A percentile compares a stretch with the other conserved stretches of the same genome.
Evolutionary conservation across 257 asterid species (phyloP).

Genomic region (Solanum medicagineum): DNA sequence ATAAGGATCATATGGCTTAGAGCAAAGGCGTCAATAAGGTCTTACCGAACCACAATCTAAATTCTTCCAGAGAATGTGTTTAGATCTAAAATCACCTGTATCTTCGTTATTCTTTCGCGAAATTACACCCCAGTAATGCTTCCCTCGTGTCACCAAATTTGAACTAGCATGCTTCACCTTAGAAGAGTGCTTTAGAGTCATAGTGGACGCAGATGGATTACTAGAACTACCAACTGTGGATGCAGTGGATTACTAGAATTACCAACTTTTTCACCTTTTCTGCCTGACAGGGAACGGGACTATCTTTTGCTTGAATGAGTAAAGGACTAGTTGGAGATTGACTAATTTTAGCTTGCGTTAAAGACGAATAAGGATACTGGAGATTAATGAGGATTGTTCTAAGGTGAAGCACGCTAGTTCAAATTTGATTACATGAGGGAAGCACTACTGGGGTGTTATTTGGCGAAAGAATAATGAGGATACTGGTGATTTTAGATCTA

Average conservation of each 20-base stretch:
- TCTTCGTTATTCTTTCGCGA: conserved; percentile 46
- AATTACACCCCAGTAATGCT: conserved; percentile 51
- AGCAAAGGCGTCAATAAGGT: conserved; percentile 53
- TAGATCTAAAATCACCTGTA: conserved; percentile 44
- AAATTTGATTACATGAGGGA: conserved; percentile 20
- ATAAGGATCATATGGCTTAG: conserved; percentile 38
- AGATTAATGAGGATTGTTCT: not conserved
- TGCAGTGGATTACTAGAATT: conserved; percentile 19
- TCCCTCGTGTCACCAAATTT: conserved; percentile 20
- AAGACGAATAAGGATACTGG: not conserved
- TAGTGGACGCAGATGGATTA: conserved; percentile 25
- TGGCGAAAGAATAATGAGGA: conserved; percentile 48
- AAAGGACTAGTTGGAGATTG: conserved; percentile 46
- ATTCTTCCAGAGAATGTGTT: conserved; percentile 44
- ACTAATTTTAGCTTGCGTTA: conserved; percentile 18
- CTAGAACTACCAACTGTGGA: conserved; percentile 12
- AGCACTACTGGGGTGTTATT: conserved; percentile 50
- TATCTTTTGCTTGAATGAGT: conserved; percentile 32
- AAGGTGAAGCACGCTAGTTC: conserved; percentile 23
- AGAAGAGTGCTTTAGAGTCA: conserved; percentile 12
- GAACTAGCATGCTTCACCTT: conserved; percentile 23
- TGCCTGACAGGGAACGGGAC: conserved; percentile 8
- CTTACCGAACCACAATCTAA: conserved; percentile 1
- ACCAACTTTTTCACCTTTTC: conserved; percentile 21
- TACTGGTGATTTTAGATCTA: conserved; percentile 44